Evolutionary conservation across 1,284 basidiomycete species (phyloP).

Genomic region (Stygiomarasmius scandens): DNA sequence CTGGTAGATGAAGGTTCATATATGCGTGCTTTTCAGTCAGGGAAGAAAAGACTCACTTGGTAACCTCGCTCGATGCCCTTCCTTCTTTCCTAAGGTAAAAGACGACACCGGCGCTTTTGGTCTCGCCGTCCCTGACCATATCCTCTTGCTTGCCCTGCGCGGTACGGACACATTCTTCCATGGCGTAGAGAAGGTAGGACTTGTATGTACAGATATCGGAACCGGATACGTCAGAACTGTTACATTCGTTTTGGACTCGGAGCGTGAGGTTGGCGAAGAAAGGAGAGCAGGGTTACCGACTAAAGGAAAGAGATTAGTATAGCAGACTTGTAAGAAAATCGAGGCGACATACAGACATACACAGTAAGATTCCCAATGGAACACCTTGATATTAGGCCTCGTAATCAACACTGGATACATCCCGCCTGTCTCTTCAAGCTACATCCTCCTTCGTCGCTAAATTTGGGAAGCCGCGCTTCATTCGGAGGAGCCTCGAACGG

Average conservation of each 20-base stretch:
- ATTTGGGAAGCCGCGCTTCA: slow-evolving; percentile 77
- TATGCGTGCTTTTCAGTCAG: no score
- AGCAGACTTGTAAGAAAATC: no score
- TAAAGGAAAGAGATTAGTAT: no score
- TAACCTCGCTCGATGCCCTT: slow-evolving; percentile 89
- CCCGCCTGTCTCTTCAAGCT: slow-evolving; percentile 95
- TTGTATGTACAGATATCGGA: slow-evolving; percentile 96
- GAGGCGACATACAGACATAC: slow-evolving; percentile 75
- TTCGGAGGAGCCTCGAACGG: slow-evolving; percentile 83
- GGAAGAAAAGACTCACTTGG: slow-evolving; percentile 57
- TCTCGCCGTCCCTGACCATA: not conserved
- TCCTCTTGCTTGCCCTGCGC: slow-evolving; percentile 37
- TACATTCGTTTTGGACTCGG: slow-evolving; percentile 96
- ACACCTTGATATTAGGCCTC: slow-evolving; percentile 91
- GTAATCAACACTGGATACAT: slow-evolving; percentile 98
- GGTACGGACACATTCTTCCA: slow-evolving; percentile 77
- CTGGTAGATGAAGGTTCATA: slow-evolving; percentile 33
- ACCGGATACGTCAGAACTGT: slow-evolving; percentile 88
- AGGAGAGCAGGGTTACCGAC: not conserved
- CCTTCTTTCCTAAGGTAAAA: slow-evolving; percentile 97
- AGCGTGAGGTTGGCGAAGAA: slow-evolving; percentile 59
- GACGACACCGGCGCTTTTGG: slow-evolving; percentile 86
- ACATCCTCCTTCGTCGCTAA: slow-evolving; percentile 52
- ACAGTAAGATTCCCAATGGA: slow-evolving; percentile 91
- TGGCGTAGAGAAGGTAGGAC: slow-evolving; percentile 90